Conservation (phyloP, 345 rosid genomes). For the Trapa bicornis region DNA sequence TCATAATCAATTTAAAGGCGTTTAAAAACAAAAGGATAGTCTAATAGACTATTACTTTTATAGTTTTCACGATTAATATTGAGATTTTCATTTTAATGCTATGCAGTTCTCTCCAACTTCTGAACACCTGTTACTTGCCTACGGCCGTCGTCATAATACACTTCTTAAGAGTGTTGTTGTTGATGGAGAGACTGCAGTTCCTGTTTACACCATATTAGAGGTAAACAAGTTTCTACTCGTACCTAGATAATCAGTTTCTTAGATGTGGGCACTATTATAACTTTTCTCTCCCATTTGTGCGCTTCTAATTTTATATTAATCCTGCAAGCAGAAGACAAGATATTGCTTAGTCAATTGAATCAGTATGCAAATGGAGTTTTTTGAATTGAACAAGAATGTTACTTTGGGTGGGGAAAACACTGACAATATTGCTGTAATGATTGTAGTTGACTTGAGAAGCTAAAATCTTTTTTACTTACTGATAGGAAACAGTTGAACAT, state of each 20-base stretch:
- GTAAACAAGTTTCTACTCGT: conserved; percentile 21
- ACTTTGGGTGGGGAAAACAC: background rate
- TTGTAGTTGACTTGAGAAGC: background rate
- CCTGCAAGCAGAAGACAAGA: background rate
- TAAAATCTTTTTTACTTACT: background rate
- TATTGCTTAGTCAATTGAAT: background rate
- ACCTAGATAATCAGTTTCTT: background rate
- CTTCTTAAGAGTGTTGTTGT: conserved; percentile 80
- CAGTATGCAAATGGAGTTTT: background rate
- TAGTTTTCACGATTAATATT: background rate
- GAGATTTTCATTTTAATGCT: conserved; percentile 6
- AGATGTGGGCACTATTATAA: background rate
- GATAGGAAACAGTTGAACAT: background rate
- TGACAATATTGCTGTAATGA: background rate
- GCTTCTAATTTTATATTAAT: background rate
- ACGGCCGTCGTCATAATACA: conserved; percentile 91
- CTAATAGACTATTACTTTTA: background rate
- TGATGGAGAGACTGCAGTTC: conserved; percentile 70
- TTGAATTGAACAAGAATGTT: background rate
- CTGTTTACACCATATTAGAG: conserved; percentile 88
- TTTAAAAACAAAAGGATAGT: background rate
- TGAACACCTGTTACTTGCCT: conserved; percentile 87
- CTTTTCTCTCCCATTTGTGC: background rate
- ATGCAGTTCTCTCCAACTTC: conserved; percentile 96
- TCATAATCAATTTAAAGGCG: no score